phyloP scores from a whole-genome alignment of 2,329 filamentous ascomycete species.

The Diaporthe capsici region DNA sequence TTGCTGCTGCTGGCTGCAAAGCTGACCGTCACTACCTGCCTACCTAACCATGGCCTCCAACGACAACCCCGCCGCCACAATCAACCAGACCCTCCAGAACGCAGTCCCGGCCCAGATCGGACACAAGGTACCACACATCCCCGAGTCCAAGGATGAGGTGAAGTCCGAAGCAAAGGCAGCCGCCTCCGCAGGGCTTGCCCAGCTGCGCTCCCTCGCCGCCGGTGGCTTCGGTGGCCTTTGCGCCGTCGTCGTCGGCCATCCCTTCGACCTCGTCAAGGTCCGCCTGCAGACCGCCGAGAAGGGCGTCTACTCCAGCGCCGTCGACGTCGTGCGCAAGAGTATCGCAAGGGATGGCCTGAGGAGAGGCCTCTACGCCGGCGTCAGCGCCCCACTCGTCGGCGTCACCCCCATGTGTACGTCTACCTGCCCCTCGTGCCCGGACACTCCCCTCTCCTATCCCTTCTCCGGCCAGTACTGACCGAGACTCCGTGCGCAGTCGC shows the following conservation, averaged over 20 bases:
- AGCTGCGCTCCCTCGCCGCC: slow-evolving; percentile 85
- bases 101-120: slow-evolving; percentile 53
- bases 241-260: slow-evolving; percentile 94
- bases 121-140: slow-evolving; percentile 58
- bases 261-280: slow-evolving; percentile 98
- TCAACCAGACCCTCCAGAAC: slow-evolving; percentile 52
- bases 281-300: slow-evolving; percentile 95
- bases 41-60: slow-evolving; percentile 33
- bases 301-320: slow-evolving; percentile 89
- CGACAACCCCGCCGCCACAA: slow-evolving; percentile 46
- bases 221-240: slow-evolving; percentile 95
- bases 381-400: slow-evolving; percentile 92
- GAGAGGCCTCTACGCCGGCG: slow-evolving; percentile 93
- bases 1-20: background rate
- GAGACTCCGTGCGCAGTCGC: slow-evolving; percentile 63
- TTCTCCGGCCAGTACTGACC: slow-evolving; percentile 26
- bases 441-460: background rate
- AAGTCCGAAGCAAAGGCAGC: slow-evolving; percentile 60
- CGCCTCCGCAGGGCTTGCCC: slow-evolving; percentile 57
- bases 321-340: slow-evolving; percentile 93
- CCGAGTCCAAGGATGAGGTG: slow-evolving; percentile 60
- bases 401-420: slow-evolving; percentile 98
- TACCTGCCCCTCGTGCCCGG: background rate
- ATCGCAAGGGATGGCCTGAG: slow-evolving; percentile 86
- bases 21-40: background rate